These are phyloP conservation scores for Thelonectria discophora DNA, from an alignment of 2,329 filamentous ascomycete genomes.

Conservation along the genomic window DNA sequence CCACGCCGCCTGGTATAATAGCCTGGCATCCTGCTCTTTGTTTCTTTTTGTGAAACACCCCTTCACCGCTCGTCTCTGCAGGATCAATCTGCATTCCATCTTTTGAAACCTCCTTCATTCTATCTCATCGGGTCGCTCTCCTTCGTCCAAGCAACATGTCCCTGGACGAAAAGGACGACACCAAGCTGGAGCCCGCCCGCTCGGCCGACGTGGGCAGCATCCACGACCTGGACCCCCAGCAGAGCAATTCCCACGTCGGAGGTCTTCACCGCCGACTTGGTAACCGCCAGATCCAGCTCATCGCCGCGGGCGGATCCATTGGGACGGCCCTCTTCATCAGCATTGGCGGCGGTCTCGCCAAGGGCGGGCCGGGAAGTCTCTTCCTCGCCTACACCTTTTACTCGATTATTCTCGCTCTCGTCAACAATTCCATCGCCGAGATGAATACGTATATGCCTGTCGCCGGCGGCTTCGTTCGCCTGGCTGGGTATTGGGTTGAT, in stretches of 20 bases:
- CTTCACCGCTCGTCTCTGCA: background rate
- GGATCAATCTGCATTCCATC: background rate
- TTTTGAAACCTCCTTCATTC: background rate
- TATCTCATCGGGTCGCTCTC: background rate
- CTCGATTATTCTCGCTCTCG: slow-evolving; percentile 7
- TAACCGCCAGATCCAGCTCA: slow-evolving; percentile 19
- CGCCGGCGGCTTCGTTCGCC: slow-evolving; percentile 55
- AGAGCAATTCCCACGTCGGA: background rate
- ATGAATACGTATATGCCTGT: slow-evolving; percentile 61
- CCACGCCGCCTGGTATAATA: background rate
- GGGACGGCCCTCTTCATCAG: slow-evolving; percentile 21
- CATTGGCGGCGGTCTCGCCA: slow-evolving; percentile 14
- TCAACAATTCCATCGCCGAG: slow-evolving; percentile 47
- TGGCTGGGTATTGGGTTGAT: slow-evolving; percentile 57
- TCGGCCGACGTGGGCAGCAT: background rate
- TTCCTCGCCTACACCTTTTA: slow-evolving; percentile 9
- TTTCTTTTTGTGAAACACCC: background rate
- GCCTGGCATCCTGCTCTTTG: background rate
- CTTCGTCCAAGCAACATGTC: background rate
- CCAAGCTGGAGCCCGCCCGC: background rate
- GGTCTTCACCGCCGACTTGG: background rate
- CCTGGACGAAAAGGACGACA: background rate
- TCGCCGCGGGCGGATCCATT: slow-evolving; percentile 20
- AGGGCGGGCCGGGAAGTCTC: slow-evolving; percentile 17
- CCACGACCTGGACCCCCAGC: background rate